These are phyloP conservation scores for Citrus inodora DNA, from an alignment of 345 rosid species.

Conservation along the genomic window DNA sequence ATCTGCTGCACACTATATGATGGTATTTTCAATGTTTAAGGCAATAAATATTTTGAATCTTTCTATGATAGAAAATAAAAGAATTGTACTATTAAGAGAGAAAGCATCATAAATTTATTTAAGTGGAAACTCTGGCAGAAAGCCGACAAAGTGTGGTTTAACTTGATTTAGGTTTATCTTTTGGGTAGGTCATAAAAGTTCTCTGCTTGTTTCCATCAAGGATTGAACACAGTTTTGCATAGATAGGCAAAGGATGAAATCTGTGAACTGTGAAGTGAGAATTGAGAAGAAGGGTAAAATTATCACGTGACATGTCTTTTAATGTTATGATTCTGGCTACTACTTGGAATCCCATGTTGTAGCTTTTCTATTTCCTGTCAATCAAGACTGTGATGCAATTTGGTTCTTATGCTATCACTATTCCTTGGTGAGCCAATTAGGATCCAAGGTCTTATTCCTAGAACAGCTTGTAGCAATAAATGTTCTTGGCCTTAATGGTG, in stretches of 20 bases:
- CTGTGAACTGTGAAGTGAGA: background rate
- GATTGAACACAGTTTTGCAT: background rate
- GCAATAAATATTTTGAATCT: background rate
- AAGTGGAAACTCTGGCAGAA: background rate
- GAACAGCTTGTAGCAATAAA: background rate
- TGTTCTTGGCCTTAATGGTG: background rate
- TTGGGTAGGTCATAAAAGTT: background rate
- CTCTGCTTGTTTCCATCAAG: background rate
- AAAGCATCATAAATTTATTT: background rate
- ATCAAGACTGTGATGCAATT: background rate
- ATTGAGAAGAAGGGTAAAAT: background rate
- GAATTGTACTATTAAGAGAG: background rate
- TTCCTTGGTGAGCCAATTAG: background rate
- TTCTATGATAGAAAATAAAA: background rate
- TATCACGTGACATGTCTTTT: background rate
- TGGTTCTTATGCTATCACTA: background rate
- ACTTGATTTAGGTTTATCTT: background rate
- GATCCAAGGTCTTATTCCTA: background rate
- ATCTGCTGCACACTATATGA: background rate
- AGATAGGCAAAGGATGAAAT: background rate
- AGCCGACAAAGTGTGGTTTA: background rate
- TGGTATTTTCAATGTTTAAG: background rate
- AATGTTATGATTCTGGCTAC: background rate
- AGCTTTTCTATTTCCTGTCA: background rate
- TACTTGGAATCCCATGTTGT: background rate